Percentiles rank a stretch among this genome's conserved stretches.
Conservation (phyloP, 2,329 filamentous ascomycete species). For the Talaromyces atroroseus region DNA sequence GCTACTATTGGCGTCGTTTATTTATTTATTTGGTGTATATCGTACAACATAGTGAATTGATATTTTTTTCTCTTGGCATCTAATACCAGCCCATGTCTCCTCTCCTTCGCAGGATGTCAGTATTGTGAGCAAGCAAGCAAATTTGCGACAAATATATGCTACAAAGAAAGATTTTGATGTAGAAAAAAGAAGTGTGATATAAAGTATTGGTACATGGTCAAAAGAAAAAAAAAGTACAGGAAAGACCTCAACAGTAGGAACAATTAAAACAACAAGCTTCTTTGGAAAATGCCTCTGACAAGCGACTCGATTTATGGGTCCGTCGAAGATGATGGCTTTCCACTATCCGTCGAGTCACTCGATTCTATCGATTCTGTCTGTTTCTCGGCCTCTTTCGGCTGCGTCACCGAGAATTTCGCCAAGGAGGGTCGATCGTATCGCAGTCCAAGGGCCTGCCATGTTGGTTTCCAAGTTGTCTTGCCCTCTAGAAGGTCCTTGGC, state of each 20-base stretch:
- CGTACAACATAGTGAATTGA: conserved; percentile 1
- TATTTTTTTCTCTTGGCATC: not conserved
- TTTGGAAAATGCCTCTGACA: conserved; percentile 12
- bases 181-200: not conserved
- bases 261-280: not conserved
- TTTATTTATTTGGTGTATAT: not conserved
- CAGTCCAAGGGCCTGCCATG: conserved; percentile 41
- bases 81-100: not conserved
- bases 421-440: conserved; percentile 29
- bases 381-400: not conserved
- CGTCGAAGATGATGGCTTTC: not conserved
- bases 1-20: conserved; percentile 2
- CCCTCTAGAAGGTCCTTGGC: conserved; percentile 59
- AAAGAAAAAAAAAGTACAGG: not conserved
- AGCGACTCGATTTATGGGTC: not conserved
- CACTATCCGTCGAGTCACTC: not conserved
- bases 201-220: not conserved
- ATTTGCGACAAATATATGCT: not conserved
- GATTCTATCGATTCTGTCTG: not conserved
- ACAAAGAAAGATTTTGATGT: not conserved
- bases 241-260: not conserved
- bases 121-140: not conserved
- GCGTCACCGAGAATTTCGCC: not conserved
- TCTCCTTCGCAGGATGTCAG: not conserved
- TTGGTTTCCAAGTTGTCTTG: conserved; percentile 56